Evolutionary conservation across 495 filamentous ascomycete genomes (phyloP).

Genomic region (Sporormia fimetaria): DNA sequence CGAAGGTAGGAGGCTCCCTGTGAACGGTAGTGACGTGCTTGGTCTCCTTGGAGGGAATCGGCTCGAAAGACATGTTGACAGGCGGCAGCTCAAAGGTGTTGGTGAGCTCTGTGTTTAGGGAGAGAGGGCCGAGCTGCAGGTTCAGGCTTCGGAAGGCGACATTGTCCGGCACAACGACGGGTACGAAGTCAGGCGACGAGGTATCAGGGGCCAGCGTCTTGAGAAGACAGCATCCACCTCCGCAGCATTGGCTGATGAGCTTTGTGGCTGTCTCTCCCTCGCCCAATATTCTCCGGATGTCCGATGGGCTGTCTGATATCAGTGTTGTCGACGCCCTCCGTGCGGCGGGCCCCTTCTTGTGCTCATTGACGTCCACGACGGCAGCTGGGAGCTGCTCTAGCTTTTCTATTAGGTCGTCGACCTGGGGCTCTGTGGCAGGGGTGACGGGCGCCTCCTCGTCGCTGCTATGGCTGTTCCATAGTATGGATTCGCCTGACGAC

Average conservation of each 20-base stretch:
- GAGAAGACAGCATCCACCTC: constrained; percentile 80
- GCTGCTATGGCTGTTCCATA: constrained; percentile 34
- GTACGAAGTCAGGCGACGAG: constrained; percentile 44
- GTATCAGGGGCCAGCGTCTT: constrained; percentile 45
- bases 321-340: constrained; percentile 72
- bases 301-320: constrained; percentile 61
- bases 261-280: constrained; percentile 48
- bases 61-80: constrained; percentile 57
- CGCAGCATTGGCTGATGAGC: constrained; percentile 59
- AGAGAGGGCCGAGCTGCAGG: constrained; percentile 64
- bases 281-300: constrained; percentile 54
- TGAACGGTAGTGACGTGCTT: constrained; percentile 34
- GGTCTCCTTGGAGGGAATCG: constrained; percentile 27
- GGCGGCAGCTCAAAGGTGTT: constrained; percentile 58
- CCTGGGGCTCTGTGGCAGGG: constrained; percentile 40
- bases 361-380: constrained; percentile 26
- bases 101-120: constrained; percentile 54
- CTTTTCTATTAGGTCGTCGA: constrained; percentile 38
- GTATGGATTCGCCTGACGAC: constrained; percentile 36
- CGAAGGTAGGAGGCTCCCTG: constrained; percentile 71
- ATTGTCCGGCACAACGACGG: constrained; percentile 61
- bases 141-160: constrained; percentile 68
- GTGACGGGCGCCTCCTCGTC: constrained; percentile 43
- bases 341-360: constrained; percentile 32
- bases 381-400: constrained; percentile 29